Percentiles rank a stretch among this genome's conserved stretches.
Evolutionary conservation across 75 land plant genomes (phyloP).

Genomic region (Gnetum montanum): DNA sequence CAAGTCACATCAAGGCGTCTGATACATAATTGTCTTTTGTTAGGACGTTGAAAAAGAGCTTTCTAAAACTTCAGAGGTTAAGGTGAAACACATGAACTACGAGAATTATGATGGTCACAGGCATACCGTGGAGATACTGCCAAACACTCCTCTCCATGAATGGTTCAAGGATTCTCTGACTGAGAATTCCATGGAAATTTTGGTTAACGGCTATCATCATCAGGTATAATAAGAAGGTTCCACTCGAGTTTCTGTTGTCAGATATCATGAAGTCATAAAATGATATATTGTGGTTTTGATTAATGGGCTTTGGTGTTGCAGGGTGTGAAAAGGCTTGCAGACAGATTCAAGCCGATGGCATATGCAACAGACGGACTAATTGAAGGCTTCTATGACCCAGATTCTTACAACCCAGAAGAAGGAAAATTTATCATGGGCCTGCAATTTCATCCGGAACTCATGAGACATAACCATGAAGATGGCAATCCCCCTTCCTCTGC

Average conservation of each 20-base stretch:
- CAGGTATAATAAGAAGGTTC: constrained; percentile 8
- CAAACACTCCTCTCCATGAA: constrained; percentile 57
- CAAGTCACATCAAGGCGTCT: no score
- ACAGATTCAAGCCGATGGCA: constrained; percentile 87
- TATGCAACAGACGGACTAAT: constrained; percentile 68
- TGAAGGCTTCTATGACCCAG: constrained; percentile 90
- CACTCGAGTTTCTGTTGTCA: no score
- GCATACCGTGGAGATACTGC: constrained; percentile 53
- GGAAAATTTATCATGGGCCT: constrained; percentile 92
- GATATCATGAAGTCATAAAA: no score
- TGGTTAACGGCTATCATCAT: constrained; percentile 93
- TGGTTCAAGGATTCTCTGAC: constrained; percentile 69
- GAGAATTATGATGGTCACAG: constrained; percentile 87
- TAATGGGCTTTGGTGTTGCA: no score
- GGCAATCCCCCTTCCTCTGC: not conserved
- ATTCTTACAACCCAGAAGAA: constrained; percentile 78
- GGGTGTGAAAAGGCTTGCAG: constrained; percentile 85
- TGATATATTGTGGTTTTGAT: no score
- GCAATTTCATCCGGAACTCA: constrained; percentile 93
- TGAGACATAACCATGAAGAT: constrained; percentile 29
- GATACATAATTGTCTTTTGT: no score
- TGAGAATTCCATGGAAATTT: constrained; percentile 28
- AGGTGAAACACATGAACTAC: constrained; percentile 63
- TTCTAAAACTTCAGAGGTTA: constrained; percentile 10
- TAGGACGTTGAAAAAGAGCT: constrained; percentile 77